Evolutionary conservation across 2,329 filamentous ascomycete species (phyloP).

Genomic region (Pseudogymnoascus verrucosus): DNA sequence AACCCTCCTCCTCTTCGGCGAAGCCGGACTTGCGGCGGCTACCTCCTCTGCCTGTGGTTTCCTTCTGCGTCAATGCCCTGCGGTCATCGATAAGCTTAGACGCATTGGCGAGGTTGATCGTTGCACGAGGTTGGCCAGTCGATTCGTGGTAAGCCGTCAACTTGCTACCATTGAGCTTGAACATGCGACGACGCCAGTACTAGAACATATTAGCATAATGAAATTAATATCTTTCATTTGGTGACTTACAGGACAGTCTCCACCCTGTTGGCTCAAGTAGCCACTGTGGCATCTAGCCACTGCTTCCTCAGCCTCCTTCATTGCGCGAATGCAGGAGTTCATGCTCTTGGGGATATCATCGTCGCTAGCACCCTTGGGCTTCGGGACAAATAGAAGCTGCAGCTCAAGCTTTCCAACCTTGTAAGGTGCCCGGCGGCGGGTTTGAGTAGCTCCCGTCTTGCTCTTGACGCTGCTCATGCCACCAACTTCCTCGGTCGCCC

Average conservation of each 20-base stretch:
- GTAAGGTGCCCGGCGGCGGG: slow-evolving; percentile 85
- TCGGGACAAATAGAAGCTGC: slow-evolving; percentile 89
- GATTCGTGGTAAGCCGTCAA: slow-evolving; percentile 94
- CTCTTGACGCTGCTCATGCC: slow-evolving; percentile 86
- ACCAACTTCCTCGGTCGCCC: slow-evolving; percentile 78
- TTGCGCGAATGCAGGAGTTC: slow-evolving; percentile 89
- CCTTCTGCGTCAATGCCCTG: slow-evolving; percentile 71
- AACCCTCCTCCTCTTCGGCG: slow-evolving; percentile 95
- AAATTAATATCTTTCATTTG: neutral
- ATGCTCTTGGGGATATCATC: slow-evolving; percentile 99
- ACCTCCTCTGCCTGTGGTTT: slow-evolving; percentile 67
- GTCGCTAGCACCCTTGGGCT: slow-evolving; percentile 76
- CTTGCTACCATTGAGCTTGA: slow-evolving; percentile 85
- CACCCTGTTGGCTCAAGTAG: slow-evolving; percentile 88
- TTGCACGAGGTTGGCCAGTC: slow-evolving; percentile 88
- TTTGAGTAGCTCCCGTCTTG: slow-evolving; percentile 67
- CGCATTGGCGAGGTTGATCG: slow-evolving; percentile 92
- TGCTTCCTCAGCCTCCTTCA: slow-evolving; percentile 80
- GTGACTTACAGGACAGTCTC: slow-evolving; percentile 83
- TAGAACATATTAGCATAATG: slow-evolving; percentile 38
- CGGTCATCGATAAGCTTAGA: slow-evolving; percentile 91
- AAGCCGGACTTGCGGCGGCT: slow-evolving; percentile 88
- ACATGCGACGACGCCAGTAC: slow-evolving; percentile 98
- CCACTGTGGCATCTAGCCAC: slow-evolving; percentile 77
- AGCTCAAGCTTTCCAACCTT: slow-evolving; percentile 90